These are phyloP conservation scores for Teratosphaeria viscida DNA, from an alignment of 2,329 filamentous ascomycete genomes.

Conservation along the genomic window DNA sequence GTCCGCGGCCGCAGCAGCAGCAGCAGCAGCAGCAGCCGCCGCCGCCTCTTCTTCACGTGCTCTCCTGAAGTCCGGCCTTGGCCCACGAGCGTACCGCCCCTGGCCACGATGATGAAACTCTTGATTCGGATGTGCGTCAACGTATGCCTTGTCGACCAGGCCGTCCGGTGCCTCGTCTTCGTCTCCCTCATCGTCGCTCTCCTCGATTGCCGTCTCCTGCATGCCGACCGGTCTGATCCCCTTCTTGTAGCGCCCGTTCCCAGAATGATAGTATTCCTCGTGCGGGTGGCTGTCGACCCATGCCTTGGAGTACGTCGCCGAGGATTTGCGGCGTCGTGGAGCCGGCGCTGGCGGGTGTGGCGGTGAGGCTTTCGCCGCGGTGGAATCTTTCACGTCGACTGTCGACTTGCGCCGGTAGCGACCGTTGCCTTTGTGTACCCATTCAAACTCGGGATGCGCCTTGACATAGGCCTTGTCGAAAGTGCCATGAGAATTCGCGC, in stretches of 20 bases:
- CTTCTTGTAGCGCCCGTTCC: conserved; percentile 18
- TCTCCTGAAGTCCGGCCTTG: conserved; percentile 3
- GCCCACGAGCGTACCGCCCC: conserved; percentile 17
- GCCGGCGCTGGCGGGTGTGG: neutral
- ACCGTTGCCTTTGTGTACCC: conserved; percentile 24
- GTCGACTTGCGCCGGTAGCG: conserved; percentile 16
- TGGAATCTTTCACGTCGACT: neutral
- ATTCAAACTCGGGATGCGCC: conserved; percentile 20
- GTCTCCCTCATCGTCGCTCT: conserved; percentile 2
- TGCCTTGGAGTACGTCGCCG: conserved; percentile 16
- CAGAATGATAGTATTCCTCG: conserved; percentile 20
- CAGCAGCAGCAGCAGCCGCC: neutral
- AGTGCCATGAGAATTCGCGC: conserved; percentile 2
- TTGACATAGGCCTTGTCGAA: conserved; percentile 20
- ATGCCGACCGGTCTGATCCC: conserved; percentile 13
- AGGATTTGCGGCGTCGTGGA: conserved; percentile 1
- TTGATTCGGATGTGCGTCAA: conserved; percentile 13
- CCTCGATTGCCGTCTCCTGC: neutral
- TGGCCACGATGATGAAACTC: conserved; percentile 22
- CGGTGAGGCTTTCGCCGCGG: conserved; percentile 1
- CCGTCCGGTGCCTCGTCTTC: conserved; percentile 1
- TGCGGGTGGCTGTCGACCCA: conserved; percentile 17
- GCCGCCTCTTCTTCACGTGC: conserved; percentile 4
- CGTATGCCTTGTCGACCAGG: conserved; percentile 14
- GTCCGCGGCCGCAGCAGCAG: neutral